phyloP scores from a whole-genome alignment of 306 rosid genomes.

The Trifolium dubium region DNA sequence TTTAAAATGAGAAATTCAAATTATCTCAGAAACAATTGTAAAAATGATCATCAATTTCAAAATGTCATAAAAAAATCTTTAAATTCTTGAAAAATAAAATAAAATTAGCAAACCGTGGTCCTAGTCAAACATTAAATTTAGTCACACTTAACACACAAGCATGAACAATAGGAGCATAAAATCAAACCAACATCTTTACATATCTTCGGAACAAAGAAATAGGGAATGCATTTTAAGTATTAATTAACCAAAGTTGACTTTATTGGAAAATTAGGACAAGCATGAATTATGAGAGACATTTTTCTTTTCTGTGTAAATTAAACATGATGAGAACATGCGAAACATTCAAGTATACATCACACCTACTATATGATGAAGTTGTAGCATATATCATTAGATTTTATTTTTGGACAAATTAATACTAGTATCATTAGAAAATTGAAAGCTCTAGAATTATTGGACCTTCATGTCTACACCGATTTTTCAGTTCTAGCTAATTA shows the following conservation, averaged over 20 bases:
- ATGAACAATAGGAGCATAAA: not conserved
- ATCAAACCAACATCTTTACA: not conserved
- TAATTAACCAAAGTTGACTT: not conserved
- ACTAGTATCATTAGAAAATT: not conserved
- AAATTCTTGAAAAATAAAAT: no score
- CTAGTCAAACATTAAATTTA: not conserved
- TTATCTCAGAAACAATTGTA: no score
- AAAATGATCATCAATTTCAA: no score
- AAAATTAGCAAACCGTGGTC: not conserved
- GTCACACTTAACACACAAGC: not conserved
- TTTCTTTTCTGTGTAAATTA: not conserved
- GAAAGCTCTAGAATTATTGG: not conserved
- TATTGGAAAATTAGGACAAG: not conserved
- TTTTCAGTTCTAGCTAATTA: not conserved
- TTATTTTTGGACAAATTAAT: no score
- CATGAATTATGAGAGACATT: not conserved
- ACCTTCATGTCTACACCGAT: not conserved
- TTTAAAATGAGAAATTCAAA: no score
- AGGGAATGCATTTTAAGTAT: constrained; percentile 5
- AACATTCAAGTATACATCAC: not conserved
- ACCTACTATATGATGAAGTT: not conserved
- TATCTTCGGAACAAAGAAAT: not conserved
- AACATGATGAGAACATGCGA: not conserved
- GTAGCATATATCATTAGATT: not conserved
- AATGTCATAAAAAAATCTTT: no score